A percentile compares a stretch with the other conserved stretches of the same genome.
These are phyloP conservation scores for Aspergillus pseudotamarii DNA, from an alignment of 2,329 filamentous ascomycete species.

Conservation along the genomic window DNA sequence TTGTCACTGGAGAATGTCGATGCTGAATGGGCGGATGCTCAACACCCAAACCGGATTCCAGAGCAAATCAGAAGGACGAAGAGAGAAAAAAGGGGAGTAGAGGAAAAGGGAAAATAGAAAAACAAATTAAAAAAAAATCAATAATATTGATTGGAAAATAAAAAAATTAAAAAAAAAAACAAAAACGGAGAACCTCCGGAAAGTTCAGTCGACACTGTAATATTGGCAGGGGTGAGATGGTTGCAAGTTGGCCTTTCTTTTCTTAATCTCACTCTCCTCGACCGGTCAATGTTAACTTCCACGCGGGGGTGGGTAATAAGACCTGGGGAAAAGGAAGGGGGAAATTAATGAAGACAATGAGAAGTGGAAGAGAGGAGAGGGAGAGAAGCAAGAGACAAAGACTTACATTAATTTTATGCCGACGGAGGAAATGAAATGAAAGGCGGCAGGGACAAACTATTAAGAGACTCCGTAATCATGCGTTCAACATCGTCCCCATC, in stretches of 20 bases:
- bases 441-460: neutral
- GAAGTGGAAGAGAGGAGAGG: neutral
- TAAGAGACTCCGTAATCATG: neutral
- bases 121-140: neutral
- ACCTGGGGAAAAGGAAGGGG: neutral
- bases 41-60: neutral
- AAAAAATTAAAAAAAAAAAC: neutral
- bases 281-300: neutral
- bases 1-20: slow-evolving; percentile 2
- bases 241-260: neutral
- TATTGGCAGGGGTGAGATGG: neutral
- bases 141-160: neutral
- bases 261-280: neutral
- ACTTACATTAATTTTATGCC: neutral
- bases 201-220: neutral
- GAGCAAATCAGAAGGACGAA: neutral
- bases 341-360: neutral
- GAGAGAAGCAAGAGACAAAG: slow-evolving; percentile 1
- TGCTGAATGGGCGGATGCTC: neutral
- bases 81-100: neutral
- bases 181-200: neutral
- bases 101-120: neutral
- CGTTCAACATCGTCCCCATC: neutral
- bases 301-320: neutral
- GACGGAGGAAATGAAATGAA: neutral